Base-by-base conservation (phyloP, 208 protist genomes). In the Balamuthia mandrillaris region DNA sequence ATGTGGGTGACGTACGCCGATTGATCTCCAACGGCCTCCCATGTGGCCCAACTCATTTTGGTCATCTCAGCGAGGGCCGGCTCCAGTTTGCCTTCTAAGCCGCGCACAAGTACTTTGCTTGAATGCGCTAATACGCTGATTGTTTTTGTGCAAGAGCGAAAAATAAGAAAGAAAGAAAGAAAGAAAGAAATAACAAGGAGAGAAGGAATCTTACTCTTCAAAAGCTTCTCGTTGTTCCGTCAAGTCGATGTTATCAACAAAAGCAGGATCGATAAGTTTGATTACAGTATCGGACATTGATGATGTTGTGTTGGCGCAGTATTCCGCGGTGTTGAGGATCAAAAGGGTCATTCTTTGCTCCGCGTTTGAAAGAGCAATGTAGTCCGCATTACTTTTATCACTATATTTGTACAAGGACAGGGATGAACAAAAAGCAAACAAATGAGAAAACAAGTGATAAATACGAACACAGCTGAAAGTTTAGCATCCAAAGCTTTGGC, bases 311-410 rank as follows among this genome's bases (percentile, higher is more conserved):
- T 89, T 74, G 10, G 41, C 77, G 24, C 72, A 87, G 47, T 89
- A 91, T 31, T 91, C 88, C 1, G 79, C 35, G 4, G 89, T 91
- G 41, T 91, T 91, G 33, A 91, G 68, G 42, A 91, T 89, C 14
- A 88, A n/a, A 41, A 63, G 31, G 4, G 61, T 35, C 10, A 33
- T 10, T 2, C 52, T 42, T 21, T 85, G 47, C 39, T 88, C 37
- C 42, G 41, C 35, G 54, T 85, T 84, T 12, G 83, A 70, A 4
- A 88, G 83, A n/a, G n/a, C n/a, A n/a, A n/a, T n/a, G n/a, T n/a
- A n/a, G n/a, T n/a, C n/a, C n/a, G n/a, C n/a, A n/a, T n/a, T 31
- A 33, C 52, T 0, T 33, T 42, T 14, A 42, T 74, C 12, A 35
- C 65, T 42, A 74, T 74, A 33, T 42, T 74, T 10, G 18, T 18